Evolutionary conservation across 2,329 filamentous ascomycete species (phyloP).

Genomic region (Pseudogymnoascus sp.): DNA sequence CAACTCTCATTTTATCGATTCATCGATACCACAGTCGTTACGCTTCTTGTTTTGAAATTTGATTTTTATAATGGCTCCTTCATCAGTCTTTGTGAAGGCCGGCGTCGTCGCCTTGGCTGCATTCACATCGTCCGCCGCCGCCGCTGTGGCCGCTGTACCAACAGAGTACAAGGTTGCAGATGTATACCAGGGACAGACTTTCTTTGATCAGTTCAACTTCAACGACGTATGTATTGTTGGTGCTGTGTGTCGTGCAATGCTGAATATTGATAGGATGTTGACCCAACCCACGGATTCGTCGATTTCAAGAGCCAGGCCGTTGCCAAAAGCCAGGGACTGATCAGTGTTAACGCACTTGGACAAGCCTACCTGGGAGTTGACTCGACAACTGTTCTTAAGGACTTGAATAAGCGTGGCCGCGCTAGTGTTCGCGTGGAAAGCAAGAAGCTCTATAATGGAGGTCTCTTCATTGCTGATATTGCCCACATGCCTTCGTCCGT

Average conservation of each 20-base stretch:
- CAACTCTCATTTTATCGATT: slow-evolving; percentile 21
- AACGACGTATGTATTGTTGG: slow-evolving; percentile 32
- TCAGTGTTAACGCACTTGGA: slow-evolving; percentile 47
- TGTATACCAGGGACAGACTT: slow-evolving; percentile 35
- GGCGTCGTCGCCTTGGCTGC: slow-evolving; percentile 18
- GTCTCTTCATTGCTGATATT: slow-evolving; percentile 41
- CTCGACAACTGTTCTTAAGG: slow-evolving; percentile 31
- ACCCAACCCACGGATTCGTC: slow-evolving; percentile 70
- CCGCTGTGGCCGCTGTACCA: slow-evolving; percentile 10
- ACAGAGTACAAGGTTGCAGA: slow-evolving; percentile 18
- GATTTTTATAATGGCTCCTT: slow-evolving; percentile 14
- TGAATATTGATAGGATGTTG: slow-evolving; percentile 30
- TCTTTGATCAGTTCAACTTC: slow-evolving; percentile 46
- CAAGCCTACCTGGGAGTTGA: slow-evolving; percentile 39
- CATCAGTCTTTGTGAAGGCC: slow-evolving; percentile 14
- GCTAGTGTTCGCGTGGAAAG: slow-evolving; percentile 38
- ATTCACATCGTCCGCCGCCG: slow-evolving; percentile 9
- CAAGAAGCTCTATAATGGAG: slow-evolving; percentile 37
- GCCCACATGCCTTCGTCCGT: slow-evolving; percentile 37
- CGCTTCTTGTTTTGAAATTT: slow-evolving; percentile 13
- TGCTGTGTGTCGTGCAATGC: neutral
- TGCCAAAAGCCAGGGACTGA: slow-evolving; percentile 51
- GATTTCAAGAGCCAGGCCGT: slow-evolving; percentile 53
- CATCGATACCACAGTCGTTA: slow-evolving; percentile 19
- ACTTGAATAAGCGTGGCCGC: slow-evolving; percentile 30